phyloP scores from a whole-genome alignment of 257 asterid species.

The Nicotiana otophora region DNA sequence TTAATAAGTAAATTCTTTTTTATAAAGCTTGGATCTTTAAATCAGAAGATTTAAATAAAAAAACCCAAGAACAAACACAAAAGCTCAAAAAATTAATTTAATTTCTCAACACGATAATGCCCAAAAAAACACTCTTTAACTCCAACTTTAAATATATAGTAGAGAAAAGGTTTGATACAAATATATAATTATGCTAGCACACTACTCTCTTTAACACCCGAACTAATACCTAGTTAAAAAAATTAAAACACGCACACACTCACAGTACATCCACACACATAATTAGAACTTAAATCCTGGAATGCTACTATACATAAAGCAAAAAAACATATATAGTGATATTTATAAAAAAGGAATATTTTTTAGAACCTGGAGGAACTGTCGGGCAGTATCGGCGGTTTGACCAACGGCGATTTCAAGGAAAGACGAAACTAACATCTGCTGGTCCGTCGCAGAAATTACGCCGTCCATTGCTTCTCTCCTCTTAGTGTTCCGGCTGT shows the following conservation, averaged over 20 bases:
- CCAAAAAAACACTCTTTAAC: no score
- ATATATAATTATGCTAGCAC: no score
- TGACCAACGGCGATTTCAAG: constrained; percentile 90
- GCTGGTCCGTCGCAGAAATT: constrained; percentile 51
- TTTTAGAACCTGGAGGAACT: constrained; percentile 67
- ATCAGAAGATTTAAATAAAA: background rate
- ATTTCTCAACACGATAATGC: background rate
- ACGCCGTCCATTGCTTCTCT: constrained; percentile 42
- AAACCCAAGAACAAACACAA: background rate
- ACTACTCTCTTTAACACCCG: no score
- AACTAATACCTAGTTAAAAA: no score
- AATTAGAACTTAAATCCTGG: no score
- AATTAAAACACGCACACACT: no score
- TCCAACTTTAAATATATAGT: no score
- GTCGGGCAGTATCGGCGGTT: constrained; percentile 74
- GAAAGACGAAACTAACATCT: constrained; percentile 56
- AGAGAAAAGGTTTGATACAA: no score
- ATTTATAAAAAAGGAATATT: no score
- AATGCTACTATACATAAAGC: no score
- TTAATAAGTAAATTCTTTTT: background rate
- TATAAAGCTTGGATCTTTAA: background rate
- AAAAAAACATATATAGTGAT: no score
- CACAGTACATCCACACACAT: no score
- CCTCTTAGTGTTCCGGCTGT: background rate
- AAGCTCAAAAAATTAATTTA: background rate